Evolutionary conservation across 2,329 filamentous ascomycete species (phyloP).

Genomic region (Cylindrodendrum hubeiense): DNA sequence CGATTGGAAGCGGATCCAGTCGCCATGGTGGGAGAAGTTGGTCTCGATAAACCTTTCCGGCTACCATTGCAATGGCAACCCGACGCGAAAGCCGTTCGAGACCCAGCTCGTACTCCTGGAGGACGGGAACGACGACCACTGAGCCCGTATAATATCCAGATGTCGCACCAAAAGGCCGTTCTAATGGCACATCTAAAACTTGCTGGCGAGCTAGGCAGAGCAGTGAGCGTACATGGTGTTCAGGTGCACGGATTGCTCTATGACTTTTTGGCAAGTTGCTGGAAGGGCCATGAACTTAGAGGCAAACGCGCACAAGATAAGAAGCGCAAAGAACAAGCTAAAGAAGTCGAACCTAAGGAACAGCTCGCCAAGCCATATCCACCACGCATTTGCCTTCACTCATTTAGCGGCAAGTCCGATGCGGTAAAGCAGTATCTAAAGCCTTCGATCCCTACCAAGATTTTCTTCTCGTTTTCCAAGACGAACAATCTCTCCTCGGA

Average conservation of each 20-base stretch:
- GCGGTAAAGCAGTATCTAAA: conserved; percentile 81
- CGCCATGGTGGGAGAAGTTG: conserved; percentile 80
- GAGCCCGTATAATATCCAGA: conserved; percentile 72
- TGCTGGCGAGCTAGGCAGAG: conserved; percentile 73
- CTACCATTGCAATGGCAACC: conserved; percentile 71
- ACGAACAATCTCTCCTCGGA: conserved; percentile 77
- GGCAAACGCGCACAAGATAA: conserved; percentile 59
- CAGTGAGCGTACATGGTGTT: conserved; percentile 77
- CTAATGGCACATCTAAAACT: conserved; percentile 74
- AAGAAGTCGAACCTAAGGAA: conserved; percentile 46
- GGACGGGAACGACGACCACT: conserved; percentile 76
- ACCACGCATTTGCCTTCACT: conserved; percentile 89
- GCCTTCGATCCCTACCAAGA: conserved; percentile 75
- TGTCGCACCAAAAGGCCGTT: conserved; percentile 74
- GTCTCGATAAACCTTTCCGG: conserved; percentile 78
- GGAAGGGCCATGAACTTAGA: conserved; percentile 75
- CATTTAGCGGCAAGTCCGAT: conserved; percentile 83
- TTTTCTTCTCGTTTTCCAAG: conserved; percentile 89
- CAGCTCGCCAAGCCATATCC: conserved; percentile 67
- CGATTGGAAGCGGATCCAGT: conserved; percentile 68
- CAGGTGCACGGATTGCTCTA: conserved; percentile 78
- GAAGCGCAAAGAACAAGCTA: conserved; percentile 24
- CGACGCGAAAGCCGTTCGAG: conserved; percentile 29
- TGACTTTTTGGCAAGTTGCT: conserved; percentile 67
- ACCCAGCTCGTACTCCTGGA: conserved; percentile 67